These are phyloP conservation scores for Pichia cactophila DNA, from an alignment of 1,139 yeast genomes.

Conservation along the genomic window DNA sequence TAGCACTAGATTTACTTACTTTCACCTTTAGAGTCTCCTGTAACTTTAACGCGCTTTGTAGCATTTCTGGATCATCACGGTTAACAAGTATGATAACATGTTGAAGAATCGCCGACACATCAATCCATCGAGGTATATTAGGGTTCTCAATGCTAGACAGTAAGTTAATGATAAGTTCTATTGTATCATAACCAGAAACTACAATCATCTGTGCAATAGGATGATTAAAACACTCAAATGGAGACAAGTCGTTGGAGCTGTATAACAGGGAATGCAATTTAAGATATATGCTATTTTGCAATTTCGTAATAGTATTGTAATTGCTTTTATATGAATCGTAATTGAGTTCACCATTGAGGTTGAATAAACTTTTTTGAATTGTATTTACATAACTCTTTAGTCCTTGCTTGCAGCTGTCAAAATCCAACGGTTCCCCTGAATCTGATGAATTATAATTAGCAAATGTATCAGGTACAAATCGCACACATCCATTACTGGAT, in stretches of 20 bases:
- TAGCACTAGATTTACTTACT: conserved; percentile 17
- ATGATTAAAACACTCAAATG: conserved; percentile 86
- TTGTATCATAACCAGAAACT: conserved; percentile 44
- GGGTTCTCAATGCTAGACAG: conserved; percentile 39
- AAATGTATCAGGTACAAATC: conserved; percentile 12
- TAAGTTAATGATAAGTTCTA: conserved; percentile 32
- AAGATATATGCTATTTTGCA: conserved; percentile 46
- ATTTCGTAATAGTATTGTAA: conserved; percentile 1
- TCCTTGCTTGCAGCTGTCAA: conserved; percentile 12
- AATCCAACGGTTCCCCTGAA: conserved; percentile 20
- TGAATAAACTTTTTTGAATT: conserved; percentile 13
- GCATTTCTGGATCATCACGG: conserved; percentile 23
- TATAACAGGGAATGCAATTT: conserved; percentile 54
- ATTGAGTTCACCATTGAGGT: background rate
- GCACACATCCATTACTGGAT: conserved; percentile 9
- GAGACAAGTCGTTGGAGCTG: conserved; percentile 53
- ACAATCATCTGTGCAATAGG: conserved; percentile 76
- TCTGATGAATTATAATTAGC: background rate
- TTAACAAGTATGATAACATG: conserved; percentile 38
- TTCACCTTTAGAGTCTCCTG: conserved; percentile 28
- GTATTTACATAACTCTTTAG: conserved; percentile 18
- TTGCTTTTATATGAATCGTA: conserved; percentile 2
- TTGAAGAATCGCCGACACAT: conserved; percentile 47
- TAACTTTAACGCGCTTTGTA: conserved; percentile 30
- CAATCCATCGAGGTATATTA: conserved; percentile 51